phyloP scores from a whole-genome alignment of 495 filamentous ascomycete species.

The Trichoderma reesei region DNA sequence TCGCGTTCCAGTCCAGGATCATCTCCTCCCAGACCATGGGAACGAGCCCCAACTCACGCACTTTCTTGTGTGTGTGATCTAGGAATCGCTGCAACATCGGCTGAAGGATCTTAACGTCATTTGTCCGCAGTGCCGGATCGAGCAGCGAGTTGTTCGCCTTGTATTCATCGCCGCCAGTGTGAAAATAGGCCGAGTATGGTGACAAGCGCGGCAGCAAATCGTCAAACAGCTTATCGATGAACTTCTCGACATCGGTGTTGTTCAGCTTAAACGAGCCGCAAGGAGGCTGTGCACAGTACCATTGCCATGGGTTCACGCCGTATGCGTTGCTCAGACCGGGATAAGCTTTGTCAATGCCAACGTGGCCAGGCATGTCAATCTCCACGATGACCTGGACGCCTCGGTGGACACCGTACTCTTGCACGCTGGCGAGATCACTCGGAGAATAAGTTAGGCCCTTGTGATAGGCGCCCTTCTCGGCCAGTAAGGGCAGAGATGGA shows the following conservation, averaged over 20 bases:
- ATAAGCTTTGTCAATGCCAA: conserved; percentile 51
- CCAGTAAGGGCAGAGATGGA: conserved; percentile 57
- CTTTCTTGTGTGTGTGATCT: conserved; percentile 49
- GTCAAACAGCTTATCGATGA: conserved; percentile 56
- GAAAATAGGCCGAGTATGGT: conserved; percentile 62
- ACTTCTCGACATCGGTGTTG: conserved; percentile 50
- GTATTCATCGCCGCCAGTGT: conserved; percentile 77
- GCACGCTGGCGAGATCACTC: conserved; percentile 48
- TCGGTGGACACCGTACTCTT: conserved; percentile 53
- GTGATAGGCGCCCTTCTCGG: conserved; percentile 58
- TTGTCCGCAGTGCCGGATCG: conserved; percentile 60
- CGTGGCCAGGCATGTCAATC: conserved; percentile 77
- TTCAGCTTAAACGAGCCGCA: conserved; percentile 69
- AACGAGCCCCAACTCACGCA: conserved; percentile 47
- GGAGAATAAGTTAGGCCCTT: conserved; percentile 53
- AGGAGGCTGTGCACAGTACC: conserved; percentile 64
- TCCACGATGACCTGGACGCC: conserved; percentile 68
- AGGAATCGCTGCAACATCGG: conserved; percentile 66
- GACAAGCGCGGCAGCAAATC: conserved; percentile 63
- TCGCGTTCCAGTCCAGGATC: conserved; percentile 64
- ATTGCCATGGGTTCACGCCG: conserved; percentile 56
- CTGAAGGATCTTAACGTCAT: conserved; percentile 47
- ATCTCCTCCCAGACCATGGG: conserved; percentile 81
- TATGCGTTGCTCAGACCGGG: conserved; percentile 67
- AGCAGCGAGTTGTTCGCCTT: conserved; percentile 62